phyloP scores from a whole-genome alignment of 2,329 filamentous ascomycete genomes.

The Didymella lethalis region DNA sequence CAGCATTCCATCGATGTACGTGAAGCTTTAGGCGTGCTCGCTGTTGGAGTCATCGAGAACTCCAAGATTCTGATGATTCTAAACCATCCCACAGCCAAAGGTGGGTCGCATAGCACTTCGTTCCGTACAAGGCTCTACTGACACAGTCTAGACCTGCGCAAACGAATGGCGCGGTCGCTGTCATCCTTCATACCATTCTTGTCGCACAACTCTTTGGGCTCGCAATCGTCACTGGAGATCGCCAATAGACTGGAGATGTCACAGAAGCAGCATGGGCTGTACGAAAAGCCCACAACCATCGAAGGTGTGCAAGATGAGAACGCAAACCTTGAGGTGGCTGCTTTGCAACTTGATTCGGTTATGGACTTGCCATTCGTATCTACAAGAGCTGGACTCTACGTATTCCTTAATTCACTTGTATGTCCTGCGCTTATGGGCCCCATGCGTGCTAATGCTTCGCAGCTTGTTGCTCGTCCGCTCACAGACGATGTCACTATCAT shows the following conservation, averaged over 20 bases:
- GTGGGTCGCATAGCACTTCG: conserved; percentile 40
- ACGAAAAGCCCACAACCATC: conserved; percentile 54
- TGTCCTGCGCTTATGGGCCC: conserved; percentile 34
- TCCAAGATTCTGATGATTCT: conserved; percentile 63
- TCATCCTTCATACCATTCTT: conserved; percentile 53
- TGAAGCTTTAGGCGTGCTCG: conserved; percentile 69
- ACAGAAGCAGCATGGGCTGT: conserved; percentile 53
- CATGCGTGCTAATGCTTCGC: conserved; percentile 43
- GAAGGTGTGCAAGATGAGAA: conserved; percentile 53
- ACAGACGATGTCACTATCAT: conserved; percentile 82
- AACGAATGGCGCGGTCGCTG: conserved; percentile 43
- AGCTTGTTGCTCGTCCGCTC: conserved; percentile 83
- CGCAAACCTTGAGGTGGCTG: conserved; percentile 51
- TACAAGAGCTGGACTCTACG: conserved; percentile 81
- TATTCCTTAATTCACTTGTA: conserved; percentile 84
- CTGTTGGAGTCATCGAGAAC: conserved; percentile 70
- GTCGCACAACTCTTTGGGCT: conserved; percentile 61
- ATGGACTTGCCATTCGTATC: conserved; percentile 75
- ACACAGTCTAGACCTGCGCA: conserved; percentile 40
- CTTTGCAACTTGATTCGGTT: conserved; percentile 63
- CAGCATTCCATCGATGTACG: conserved; percentile 68
- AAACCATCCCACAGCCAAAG: conserved; percentile 61
- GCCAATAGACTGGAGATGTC: conserved; percentile 51
- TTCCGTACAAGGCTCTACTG: conserved; percentile 11
- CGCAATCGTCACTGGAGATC: conserved; percentile 62